Evolutionary conservation across 345 rosid species (phyloP).

Genomic region (Combretum micranthum): DNA sequence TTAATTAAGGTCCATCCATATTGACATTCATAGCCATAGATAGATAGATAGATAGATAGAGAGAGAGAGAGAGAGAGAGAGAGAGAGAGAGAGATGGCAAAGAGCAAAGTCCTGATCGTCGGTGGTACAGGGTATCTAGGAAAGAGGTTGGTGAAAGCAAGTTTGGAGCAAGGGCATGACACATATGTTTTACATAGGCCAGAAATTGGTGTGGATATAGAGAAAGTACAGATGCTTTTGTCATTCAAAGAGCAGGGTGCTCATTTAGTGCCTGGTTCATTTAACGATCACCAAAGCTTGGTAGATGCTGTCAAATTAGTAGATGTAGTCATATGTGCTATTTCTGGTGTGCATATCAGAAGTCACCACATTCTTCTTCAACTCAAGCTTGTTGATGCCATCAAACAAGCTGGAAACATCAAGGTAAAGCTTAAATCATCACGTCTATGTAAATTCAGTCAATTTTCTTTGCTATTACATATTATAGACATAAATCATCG

Average conservation of each 20-base stretch:
- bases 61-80: background rate
- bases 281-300: constrained; percentile 44
- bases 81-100: constrained; percentile 15
- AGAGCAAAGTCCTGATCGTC: constrained; percentile 51
- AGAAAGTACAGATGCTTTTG: constrained; percentile 59
- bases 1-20: too few relatives aligned
- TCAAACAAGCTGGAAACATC: constrained; percentile 79
- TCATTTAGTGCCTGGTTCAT: constrained; percentile 47
- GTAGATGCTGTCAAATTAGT: constrained; percentile 53
- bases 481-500: too few relatives aligned
- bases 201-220: constrained; percentile 65
- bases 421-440: constrained; percentile 30
- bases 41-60: too few relatives aligned
- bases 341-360: constrained; percentile 78
- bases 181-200: constrained; percentile 54
- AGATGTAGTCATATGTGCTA: constrained; percentile 68
- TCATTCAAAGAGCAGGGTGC: constrained; percentile 58
- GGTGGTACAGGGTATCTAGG: constrained; percentile 85
- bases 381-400: constrained; percentile 77
- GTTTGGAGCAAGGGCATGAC: constrained; percentile 56
- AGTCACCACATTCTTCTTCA: constrained; percentile 71
- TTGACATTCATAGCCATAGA: too few relatives aligned
- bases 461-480: too few relatives aligned
- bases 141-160: constrained; percentile 66
- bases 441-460: too few relatives aligned